Evolutionary conservation across 2,329 filamentous ascomycete genomes (phyloP).

Genomic region (Calonectria pteridis): DNA sequence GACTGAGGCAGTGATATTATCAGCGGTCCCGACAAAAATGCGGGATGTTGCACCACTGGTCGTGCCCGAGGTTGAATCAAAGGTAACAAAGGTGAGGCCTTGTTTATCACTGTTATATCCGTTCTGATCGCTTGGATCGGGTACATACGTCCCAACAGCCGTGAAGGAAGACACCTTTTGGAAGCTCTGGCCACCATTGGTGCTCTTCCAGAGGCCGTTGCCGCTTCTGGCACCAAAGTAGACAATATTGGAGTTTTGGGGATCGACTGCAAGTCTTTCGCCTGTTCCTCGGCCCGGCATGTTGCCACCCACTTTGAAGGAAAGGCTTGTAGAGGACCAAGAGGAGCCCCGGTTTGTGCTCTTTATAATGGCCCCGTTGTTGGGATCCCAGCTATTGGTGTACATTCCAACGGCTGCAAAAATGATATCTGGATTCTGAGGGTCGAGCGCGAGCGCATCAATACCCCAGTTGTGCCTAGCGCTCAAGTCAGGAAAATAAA

Average conservation of each 20-base stretch:
- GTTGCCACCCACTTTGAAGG: slow-evolving; percentile 73
- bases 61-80: slow-evolving; percentile 63
- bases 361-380: slow-evolving; percentile 65
- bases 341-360: slow-evolving; percentile 67
- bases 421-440: slow-evolving; percentile 63
- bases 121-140: slow-evolving; percentile 58
- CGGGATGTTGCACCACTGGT: slow-evolving; percentile 63
- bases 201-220: slow-evolving; percentile 70
- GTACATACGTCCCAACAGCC: slow-evolving; percentile 62
- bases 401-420: slow-evolving; percentile 69
- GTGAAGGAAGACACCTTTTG: slow-evolving; percentile 64
- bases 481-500: not conserved
- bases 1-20: slow-evolving; percentile 64
- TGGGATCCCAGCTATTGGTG: slow-evolving; percentile 71
- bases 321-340: slow-evolving; percentile 61
- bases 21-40: slow-evolving; percentile 69
- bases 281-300: slow-evolving; percentile 72
- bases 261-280: slow-evolving; percentile 70
- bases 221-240: slow-evolving; percentile 71
- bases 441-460: slow-evolving; percentile 68
- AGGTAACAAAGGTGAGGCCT: slow-evolving; percentile 66
- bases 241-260: slow-evolving; percentile 66
- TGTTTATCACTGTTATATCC: slow-evolving; percentile 60
- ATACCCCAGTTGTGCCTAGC: slow-evolving; percentile 67
- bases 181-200: slow-evolving; percentile 67